Base-by-base conservation (phyloP, 1,284 basidiomycete species). In the Taiwanofungus camphoratus region DNA sequence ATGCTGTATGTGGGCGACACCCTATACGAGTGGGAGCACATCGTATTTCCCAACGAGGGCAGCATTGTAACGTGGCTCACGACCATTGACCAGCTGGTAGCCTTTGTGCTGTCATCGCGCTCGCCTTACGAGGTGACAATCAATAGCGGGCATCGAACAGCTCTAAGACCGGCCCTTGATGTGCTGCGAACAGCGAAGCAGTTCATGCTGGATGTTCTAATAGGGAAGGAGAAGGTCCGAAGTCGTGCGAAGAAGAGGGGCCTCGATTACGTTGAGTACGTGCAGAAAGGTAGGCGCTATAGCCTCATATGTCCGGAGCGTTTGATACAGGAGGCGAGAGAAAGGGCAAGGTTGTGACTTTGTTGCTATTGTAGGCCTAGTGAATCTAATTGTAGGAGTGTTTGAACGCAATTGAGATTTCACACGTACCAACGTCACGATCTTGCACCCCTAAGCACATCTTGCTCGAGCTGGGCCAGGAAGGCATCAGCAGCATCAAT, bases 1-100 rank as follows among this genome's bases (percentile, higher is more conserved):
- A 73, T 76, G 70, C 59, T 77, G 0, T 77, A 76, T 36, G 73
- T 75, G 13, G 76, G 76, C 2, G 76, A 79, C 48, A 71, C 73
- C 23, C 55, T 77, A 29, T 78, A 79, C 45, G 75, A 79, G 50
- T 58, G 67, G 46, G 73, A 69, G 27, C 68, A 64, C 3, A 77
- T 77, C 52, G 70, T 77, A 50, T 77, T 79, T 53, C 70, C 74
- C 0, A 65, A 60, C 19, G 69, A 74, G 52, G 76, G 74, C 6
- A 71, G 73, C 20, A 69, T 78, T 35, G 54, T 66, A 4, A 55
- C 57, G 3, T 79, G 76, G 76, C 62, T 76, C 32, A 46, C 49
- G 2, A 69, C 66, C 15, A 58, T 77, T 21, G 63, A 73, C 36
- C 55, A 50, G 26, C 59, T 78, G 39, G 59, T 70, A 24, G 49